Conservation (phyloP, 345 rosid genomes). For the Brassica carinata region DNA sequence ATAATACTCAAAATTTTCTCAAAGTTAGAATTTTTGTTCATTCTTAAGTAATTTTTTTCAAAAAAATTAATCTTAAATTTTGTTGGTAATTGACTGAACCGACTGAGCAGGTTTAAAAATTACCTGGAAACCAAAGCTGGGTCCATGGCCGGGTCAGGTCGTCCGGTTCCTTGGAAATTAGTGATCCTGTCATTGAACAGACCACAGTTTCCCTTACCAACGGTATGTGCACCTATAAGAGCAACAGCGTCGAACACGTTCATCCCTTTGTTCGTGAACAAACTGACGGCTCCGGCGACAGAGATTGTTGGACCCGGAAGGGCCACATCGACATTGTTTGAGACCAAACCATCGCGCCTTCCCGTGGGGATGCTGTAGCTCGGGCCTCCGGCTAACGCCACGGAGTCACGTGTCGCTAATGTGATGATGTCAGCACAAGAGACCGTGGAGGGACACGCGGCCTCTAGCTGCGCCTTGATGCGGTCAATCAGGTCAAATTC, state of each 20-base stretch:
- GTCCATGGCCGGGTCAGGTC: conserved; percentile 62
- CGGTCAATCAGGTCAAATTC: conserved; percentile 63
- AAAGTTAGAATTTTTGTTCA: too few relatives aligned
- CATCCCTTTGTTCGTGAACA: conserved; percentile 45
- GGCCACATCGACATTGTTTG: conserved; percentile 43
- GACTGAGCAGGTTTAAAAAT: too few relatives aligned
- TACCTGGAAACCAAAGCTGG: conserved; percentile 28
- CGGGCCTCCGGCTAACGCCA: conserved; percentile 40
- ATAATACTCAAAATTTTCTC: too few relatives aligned
- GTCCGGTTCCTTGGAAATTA: conserved; percentile 48
- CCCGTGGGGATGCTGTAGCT: conserved; percentile 63
- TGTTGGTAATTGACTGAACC: too few relatives aligned
- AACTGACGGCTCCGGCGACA: conserved; percentile 47
- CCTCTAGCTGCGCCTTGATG: conserved; percentile 58
- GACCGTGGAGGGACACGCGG: conserved; percentile 58
- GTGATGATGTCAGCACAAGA: conserved; percentile 69
- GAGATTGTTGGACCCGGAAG: conserved; percentile 55
- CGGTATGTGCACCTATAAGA: conserved; percentile 68
- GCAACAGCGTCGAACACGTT: conserved; percentile 46
- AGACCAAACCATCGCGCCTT: conserved; percentile 58
- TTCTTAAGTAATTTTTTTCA: too few relatives aligned
- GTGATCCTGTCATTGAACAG: conserved; percentile 58
- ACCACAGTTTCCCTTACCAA: conserved; percentile 57
- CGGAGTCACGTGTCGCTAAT: conserved; percentile 41
- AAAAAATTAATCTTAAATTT: too few relatives aligned